Conservation (phyloP, 2,329 filamentous ascomycete genomes). For the Penicillium concentricum region DNA sequence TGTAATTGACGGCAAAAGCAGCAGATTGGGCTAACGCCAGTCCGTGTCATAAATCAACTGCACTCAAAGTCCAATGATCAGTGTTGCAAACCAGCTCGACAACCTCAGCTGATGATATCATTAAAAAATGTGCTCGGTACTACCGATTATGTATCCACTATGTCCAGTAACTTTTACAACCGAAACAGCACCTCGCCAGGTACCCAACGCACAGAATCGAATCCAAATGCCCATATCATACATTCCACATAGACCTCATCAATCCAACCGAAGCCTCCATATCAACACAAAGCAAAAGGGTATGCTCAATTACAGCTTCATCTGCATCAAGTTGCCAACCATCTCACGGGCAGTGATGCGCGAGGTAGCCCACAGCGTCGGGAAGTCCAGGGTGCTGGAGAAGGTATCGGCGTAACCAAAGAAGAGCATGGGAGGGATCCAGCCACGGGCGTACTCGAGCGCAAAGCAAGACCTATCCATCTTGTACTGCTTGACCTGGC, state of each 20-base stretch:
- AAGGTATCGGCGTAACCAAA: constrained; percentile 85
- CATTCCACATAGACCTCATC: constrained; percentile 6
- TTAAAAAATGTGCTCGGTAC: background rate
- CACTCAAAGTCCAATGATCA: background rate
- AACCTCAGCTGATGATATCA: background rate
- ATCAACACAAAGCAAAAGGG: background rate
- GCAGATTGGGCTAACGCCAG: background rate
- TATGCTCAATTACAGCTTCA: constrained; percentile 61
- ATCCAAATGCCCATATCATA: constrained; percentile 4
- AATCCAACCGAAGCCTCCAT: background rate
- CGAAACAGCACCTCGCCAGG: background rate
- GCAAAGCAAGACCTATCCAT: constrained; percentile 41
- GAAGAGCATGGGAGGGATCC: constrained; percentile 90
- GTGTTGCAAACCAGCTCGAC: background rate
- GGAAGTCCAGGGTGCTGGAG: constrained; percentile 76
- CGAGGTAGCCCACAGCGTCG: constrained; percentile 79
- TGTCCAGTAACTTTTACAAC: background rate
- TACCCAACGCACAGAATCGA: background rate
- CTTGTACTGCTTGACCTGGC: constrained; percentile 73
- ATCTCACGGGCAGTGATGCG: constrained; percentile 74
- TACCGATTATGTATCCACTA: background rate
- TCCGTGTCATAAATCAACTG: background rate
- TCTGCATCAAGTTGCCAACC: constrained; percentile 66
- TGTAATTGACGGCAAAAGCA: background rate
- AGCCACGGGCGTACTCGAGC: constrained; percentile 56